A percentile compares a stretch with the other conserved stretches of the same genome.
These are phyloP conservation scores for Trametes maxima DNA, from an alignment of 768 basidiomycete genomes.

Conservation along the genomic window DNA sequence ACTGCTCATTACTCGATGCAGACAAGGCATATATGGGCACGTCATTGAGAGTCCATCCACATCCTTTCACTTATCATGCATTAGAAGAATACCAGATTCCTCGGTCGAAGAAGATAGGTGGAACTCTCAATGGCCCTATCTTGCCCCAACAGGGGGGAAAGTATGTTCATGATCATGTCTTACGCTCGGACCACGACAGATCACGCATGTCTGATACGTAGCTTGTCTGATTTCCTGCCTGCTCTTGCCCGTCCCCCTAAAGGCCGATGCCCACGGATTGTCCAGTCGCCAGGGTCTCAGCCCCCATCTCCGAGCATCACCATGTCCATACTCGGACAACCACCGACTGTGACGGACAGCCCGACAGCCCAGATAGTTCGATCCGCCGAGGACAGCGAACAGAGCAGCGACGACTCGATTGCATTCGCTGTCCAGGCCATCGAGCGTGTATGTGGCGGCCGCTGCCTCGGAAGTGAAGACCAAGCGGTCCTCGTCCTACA, in stretches of 20 bases:
- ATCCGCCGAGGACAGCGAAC: slow-evolving; percentile 24
- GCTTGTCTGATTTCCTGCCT: slow-evolving; percentile 43
- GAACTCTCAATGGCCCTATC: slow-evolving; percentile 20
- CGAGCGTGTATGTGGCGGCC: slow-evolving; percentile 16
- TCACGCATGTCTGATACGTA: slow-evolving; percentile 14
- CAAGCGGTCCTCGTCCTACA: slow-evolving; percentile 47
- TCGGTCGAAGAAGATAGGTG: slow-evolving; percentile 51
- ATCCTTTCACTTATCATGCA: not conserved
- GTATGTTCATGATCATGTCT: not conserved
- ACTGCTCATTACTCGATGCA: not conserved
- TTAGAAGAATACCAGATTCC: slow-evolving; percentile 59
- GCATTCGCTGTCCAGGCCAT: slow-evolving; percentile 7
- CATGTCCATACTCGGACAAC: slow-evolving; percentile 39
- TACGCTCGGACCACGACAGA: no score
- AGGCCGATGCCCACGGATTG: slow-evolving; percentile 11
- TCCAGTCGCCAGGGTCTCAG: slow-evolving; percentile 29
- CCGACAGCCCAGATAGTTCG: slow-evolving; percentile 24
- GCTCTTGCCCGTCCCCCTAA: slow-evolving; percentile 30
- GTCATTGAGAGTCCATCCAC: slow-evolving; percentile 39
- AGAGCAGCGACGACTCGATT: slow-evolving; percentile 22
- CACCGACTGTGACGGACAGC: slow-evolving; percentile 24
- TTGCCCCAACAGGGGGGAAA: slow-evolving; percentile 8
- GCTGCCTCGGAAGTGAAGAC: slow-evolving; percentile 6
- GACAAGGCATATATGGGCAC: slow-evolving; percentile 37
- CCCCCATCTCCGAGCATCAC: slow-evolving; percentile 31